These are phyloP conservation scores for Rhododendron griersonianum DNA, from an alignment of 148 eudicot species.

Conservation along the genomic window DNA sequence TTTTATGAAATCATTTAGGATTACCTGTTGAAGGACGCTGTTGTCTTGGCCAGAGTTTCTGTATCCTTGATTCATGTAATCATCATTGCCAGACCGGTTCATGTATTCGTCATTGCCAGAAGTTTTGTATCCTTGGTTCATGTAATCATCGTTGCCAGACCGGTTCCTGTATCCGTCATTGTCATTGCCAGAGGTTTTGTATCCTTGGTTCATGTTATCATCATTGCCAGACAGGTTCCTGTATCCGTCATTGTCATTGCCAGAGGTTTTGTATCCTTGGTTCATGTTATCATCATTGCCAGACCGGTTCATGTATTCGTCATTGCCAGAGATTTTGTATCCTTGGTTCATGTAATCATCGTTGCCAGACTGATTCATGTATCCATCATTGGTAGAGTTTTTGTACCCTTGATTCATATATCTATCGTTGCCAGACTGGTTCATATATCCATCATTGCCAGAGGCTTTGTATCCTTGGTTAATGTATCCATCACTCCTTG, in stretches of 20 bases:
- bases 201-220: conserved; percentile 32
- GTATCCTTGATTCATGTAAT: conserved; percentile 29
- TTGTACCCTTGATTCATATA: no score
- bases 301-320: conserved; percentile 18
- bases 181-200: conserved; percentile 28
- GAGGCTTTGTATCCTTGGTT: no score
- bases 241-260: conserved; percentile 9
- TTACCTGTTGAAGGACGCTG: background rate
- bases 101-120: conserved; percentile 35
- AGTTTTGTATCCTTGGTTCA: conserved; percentile 32
- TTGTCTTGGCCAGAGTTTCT: conserved; percentile 25
- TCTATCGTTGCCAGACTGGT: no score
- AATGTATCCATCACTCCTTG: conserved; percentile 34
- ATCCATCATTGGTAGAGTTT: no score
- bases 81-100: conserved; percentile 33
- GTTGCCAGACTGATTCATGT: no score
- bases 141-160: conserved; percentile 36
- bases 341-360: no score
- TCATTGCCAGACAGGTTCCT: conserved; percentile 22
- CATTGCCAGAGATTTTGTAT: conserved; percentile 1
- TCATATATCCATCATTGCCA: no score
- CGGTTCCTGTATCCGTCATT: conserved; percentile 32
- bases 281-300: conserved; percentile 33
- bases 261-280: conserved; percentile 35
- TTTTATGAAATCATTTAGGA: background rate